These are phyloP conservation scores for Gliomastix tumulicola DNA, from an alignment of 2,329 filamentous ascomycete species.

Conservation along the genomic window DNA sequence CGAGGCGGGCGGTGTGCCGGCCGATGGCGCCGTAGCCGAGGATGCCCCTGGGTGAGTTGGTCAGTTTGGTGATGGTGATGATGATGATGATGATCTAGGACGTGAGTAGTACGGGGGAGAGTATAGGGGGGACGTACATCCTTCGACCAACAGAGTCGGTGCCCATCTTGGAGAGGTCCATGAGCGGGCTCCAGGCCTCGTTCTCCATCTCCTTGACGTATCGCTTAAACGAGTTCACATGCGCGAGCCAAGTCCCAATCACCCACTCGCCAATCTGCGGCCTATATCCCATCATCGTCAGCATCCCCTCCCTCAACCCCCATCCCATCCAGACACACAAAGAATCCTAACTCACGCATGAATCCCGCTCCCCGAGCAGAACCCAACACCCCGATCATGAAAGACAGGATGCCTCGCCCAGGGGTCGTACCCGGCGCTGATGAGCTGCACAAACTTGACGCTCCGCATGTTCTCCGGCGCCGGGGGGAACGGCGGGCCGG, in stretches of 20 bases:
- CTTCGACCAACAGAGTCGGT: constrained; percentile 23
- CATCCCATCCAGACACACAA: not conserved
- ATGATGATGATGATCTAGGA: not conserved
- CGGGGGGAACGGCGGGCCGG: constrained; percentile 22
- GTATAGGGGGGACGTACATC: constrained; percentile 19
- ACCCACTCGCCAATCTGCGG: constrained; percentile 34
- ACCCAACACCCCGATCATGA: constrained; percentile 22
- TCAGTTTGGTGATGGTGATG: not conserved
- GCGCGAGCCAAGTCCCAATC: constrained; percentile 23
- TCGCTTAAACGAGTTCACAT: constrained; percentile 19
- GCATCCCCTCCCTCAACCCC: no score
- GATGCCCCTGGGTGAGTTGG: constrained; percentile 23
- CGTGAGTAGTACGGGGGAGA: not conserved
- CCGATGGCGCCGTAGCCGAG: constrained; percentile 39
- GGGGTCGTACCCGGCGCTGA: constrained; percentile 33
- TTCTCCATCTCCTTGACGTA: constrained; percentile 20
- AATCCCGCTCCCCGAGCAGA: constrained; percentile 32
- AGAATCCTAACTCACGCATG: constrained; percentile 26
- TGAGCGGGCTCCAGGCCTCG: constrained; percentile 14
- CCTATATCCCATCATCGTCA: no score
- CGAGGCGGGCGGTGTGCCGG: constrained; percentile 36
- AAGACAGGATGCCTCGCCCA: constrained; percentile 28
- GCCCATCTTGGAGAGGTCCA: constrained; percentile 8
- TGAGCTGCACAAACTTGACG: constrained; percentile 36
- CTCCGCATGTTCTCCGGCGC: constrained; percentile 19